These are phyloP conservation scores for Candida manassasensis DNA, from an alignment of 805 yeast species.

Conservation along the genomic window DNA sequence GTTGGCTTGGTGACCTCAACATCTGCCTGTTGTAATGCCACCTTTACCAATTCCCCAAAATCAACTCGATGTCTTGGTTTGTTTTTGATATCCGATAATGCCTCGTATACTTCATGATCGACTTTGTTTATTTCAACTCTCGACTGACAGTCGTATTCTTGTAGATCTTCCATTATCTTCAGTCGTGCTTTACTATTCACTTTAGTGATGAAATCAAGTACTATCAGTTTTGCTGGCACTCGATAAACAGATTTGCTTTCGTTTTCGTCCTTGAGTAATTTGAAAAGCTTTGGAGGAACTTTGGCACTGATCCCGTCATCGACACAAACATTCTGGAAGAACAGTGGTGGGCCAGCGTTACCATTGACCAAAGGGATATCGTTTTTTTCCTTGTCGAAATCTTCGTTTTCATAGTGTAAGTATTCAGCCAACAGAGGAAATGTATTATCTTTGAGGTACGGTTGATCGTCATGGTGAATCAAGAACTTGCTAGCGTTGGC, in stretches of 20 bases:
- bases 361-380: slow-evolving; percentile 17
- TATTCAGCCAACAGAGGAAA: slow-evolving; percentile 26
- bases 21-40: slow-evolving; percentile 23
- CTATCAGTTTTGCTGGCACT: slow-evolving; percentile 62
- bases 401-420: slow-evolving; percentile 22
- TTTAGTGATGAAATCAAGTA: slow-evolving; percentile 62
- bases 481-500: slow-evolving; percentile 26
- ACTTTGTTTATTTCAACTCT: slow-evolving; percentile 14
- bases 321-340: slow-evolving; percentile 21
- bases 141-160: slow-evolving; percentile 20
- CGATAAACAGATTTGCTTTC: slow-evolving; percentile 47
- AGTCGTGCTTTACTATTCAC: slow-evolving; percentile 31
- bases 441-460: slow-evolving; percentile 18
- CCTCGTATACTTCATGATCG: slow-evolving; percentile 19
- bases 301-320: slow-evolving; percentile 18
- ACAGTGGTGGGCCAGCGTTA: slow-evolving; percentile 25
- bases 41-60: slow-evolving; percentile 44
- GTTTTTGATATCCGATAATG: slow-evolving; percentile 26
- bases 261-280: slow-evolving; percentile 17
- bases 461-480: slow-evolving; percentile 32
- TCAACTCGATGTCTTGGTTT: slow-evolving; percentile 32
- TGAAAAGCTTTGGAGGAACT: slow-evolving; percentile 13
- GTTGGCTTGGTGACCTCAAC: not conserved
- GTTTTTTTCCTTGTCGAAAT: slow-evolving; percentile 14
- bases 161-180: slow-evolving; percentile 19